Conservation (phyloP, 75 land plant genomes). For the Sequoia sempervirens region DNA sequence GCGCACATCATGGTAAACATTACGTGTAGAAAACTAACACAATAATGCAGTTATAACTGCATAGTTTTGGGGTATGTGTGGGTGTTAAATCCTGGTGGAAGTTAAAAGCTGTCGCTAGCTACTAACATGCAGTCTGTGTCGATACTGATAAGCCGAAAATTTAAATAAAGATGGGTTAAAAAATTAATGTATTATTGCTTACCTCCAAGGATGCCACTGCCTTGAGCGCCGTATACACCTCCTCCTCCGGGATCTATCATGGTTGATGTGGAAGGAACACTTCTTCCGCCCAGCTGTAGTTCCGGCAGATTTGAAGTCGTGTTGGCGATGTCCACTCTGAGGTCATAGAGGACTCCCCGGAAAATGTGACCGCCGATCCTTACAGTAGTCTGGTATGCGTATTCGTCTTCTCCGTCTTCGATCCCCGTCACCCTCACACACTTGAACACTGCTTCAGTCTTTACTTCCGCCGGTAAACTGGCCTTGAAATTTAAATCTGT, state of each 20-base stretch:
- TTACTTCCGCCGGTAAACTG: constrained; percentile 60
- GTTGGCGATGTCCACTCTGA: constrained; percentile 30
- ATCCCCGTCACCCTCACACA: constrained; percentile 63
- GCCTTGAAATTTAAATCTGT: constrained; percentile 11
- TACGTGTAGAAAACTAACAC: background rate
- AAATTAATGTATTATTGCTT: background rate
- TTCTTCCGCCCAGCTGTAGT: background rate
- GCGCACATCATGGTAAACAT: background rate
- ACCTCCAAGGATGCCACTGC: constrained; percentile 8
- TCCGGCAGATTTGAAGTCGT: background rate
- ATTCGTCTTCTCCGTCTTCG: constrained; percentile 55
- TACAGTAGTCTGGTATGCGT: constrained; percentile 66
- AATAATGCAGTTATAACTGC: background rate
- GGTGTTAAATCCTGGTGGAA: too few relatives aligned
- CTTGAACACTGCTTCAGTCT: constrained; percentile 55
- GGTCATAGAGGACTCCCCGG: constrained; percentile 69
- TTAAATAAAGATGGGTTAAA: background rate
- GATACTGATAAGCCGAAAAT: background rate
- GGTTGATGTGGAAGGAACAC: background rate
- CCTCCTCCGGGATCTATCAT: too few relatives aligned
- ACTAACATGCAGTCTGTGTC: too few relatives aligned
- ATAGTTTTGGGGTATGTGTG: background rate
- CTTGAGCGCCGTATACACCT: too few relatives aligned
- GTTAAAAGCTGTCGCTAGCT: too few relatives aligned
- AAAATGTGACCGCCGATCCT: constrained; percentile 78